These are phyloP conservation scores for Fusarium solani-melongenae DNA, from an alignment of 2,329 filamentous ascomycete genomes.

Conservation along the genomic window DNA sequence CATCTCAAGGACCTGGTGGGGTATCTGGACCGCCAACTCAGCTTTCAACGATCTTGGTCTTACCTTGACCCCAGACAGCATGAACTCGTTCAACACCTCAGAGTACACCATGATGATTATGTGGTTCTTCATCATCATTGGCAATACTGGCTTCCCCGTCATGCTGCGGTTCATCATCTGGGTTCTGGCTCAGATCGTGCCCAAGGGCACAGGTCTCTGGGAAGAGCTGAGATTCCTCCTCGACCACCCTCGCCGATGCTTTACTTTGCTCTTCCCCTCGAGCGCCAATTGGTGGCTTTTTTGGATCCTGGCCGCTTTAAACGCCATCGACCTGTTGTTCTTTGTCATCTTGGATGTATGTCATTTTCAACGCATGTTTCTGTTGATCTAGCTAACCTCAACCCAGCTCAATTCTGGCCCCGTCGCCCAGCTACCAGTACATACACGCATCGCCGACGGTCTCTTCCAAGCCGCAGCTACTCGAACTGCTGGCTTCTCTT, in stretches of 20 bases:
- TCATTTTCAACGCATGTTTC: slow-evolving; percentile 29
- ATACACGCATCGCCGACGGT: slow-evolving; percentile 83
- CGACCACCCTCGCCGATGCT: slow-evolving; percentile 95
- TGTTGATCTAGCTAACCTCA: slow-evolving; percentile 32
- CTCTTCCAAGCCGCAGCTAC: slow-evolving; percentile 92
- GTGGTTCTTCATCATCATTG: slow-evolving; percentile 90
- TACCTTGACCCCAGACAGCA: slow-evolving; percentile 91
- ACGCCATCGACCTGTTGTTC: slow-evolving; percentile 86
- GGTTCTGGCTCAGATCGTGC: slow-evolving; percentile 75
- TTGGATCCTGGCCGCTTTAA: slow-evolving; percentile 83
- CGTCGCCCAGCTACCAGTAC: slow-evolving; percentile 75
- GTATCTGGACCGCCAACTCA: slow-evolving; percentile 86
- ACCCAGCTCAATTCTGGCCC: slow-evolving; percentile 74
- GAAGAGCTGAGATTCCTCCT: slow-evolving; percentile 92
- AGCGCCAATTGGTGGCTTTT: slow-evolving; percentile 97
- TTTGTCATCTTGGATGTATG: slow-evolving; percentile 92
- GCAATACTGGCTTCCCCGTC: slow-evolving; percentile 94
- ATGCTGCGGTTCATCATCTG: slow-evolving; percentile 96
- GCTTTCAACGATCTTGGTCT: slow-evolving; percentile 97
- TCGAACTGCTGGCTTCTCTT: slow-evolving; percentile 89
- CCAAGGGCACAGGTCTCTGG: slow-evolving; percentile 76
- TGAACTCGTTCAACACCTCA: slow-evolving; percentile 86
- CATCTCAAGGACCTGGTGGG: slow-evolving; percentile 85
- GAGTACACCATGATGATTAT: slow-evolving; percentile 80
- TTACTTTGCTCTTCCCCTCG: slow-evolving; percentile 91